These are phyloP conservation scores for Candida vaughaniae DNA, from an alignment of 805 yeast species.

Conservation along the genomic window DNA sequence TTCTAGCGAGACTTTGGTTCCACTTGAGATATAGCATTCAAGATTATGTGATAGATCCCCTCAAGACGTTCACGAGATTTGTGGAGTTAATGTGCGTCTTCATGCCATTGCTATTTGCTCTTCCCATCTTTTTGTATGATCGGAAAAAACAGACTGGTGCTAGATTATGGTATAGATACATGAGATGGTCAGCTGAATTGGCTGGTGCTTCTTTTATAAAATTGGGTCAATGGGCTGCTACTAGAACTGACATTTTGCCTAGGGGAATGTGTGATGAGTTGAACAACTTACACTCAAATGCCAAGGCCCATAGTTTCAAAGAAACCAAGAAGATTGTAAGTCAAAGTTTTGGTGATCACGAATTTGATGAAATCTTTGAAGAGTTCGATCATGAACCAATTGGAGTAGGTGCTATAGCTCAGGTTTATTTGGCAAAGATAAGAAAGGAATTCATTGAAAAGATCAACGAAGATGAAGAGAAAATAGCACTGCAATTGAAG, in stretches of 20 bases:
- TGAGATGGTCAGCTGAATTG: conserved; percentile 66
- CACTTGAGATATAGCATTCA: conserved; percentile 41
- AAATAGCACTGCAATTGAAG: conserved; percentile 14
- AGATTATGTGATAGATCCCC: conserved; percentile 68
- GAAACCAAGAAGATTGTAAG: conserved; percentile 60
- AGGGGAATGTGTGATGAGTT: conserved; percentile 73
- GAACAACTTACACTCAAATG: conserved; percentile 77
- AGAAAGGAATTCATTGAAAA: conserved; percentile 43
- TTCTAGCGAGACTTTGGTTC: conserved; percentile 30
- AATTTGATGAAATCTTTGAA: conserved; percentile 75
- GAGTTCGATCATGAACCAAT: conserved; percentile 73
- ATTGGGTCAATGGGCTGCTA: conserved; percentile 99
- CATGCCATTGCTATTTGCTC: conserved; percentile 60
- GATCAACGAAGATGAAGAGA: conserved; percentile 29
- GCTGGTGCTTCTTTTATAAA: conserved; percentile 94
- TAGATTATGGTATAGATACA: conserved; percentile 63
- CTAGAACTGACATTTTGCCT: conserved; percentile 91
- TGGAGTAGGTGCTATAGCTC: conserved; percentile 99
- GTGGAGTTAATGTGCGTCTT: conserved; percentile 65
- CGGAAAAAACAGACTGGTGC: conserved; percentile 52
- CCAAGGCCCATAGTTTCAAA: conserved; percentile 64
- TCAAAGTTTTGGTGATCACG: conserved; percentile 50
- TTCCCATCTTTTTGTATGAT: conserved; percentile 68
- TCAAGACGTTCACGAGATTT: conserved; percentile 66
- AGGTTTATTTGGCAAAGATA: conserved; percentile 78